phyloP scores from a whole-genome alignment of 2,329 filamentous ascomycete genomes.

The Ceratocystiopsis minuta region DNA sequence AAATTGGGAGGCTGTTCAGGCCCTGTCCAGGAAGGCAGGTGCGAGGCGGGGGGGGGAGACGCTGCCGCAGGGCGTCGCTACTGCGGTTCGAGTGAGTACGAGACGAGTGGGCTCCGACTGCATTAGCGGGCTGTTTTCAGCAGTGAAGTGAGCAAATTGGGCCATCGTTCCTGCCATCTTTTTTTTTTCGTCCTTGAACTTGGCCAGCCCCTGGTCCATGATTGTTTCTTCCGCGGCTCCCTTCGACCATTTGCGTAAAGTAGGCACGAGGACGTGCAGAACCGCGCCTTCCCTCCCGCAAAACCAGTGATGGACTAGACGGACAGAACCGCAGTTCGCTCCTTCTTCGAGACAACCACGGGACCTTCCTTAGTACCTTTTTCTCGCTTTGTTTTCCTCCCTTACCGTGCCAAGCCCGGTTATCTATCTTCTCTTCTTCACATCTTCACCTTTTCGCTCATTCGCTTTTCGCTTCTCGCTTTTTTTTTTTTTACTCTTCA shows the following conservation, averaged over 20 bases:
- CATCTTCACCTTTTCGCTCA: background rate
- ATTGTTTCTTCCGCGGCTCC: background rate
- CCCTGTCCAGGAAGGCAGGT: no score
- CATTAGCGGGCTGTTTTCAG: no score
- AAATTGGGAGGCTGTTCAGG: no score
- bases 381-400: background rate
- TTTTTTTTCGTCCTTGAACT: background rate
- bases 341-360: background rate
- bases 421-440: background rate
- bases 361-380: background rate
- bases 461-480: background rate
- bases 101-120: no score
- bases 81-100: no score
- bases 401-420: no score
- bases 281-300: conserved; percentile 3
- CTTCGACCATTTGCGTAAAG: no score
- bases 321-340: background rate
- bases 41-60: no score
- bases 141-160: background rate
- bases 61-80: no score
- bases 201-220: background rate
- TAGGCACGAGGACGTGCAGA: no score
- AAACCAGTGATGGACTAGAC: conserved; percentile 1
- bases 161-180: background rate
- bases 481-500: background rate